Percentiles rank a stretch among this genome's conserved stretches.
Evolutionary conservation across 1,284 basidiomycete genomes (phyloP).

Genomic region (Lentinula novae-zelandiae): DNA sequence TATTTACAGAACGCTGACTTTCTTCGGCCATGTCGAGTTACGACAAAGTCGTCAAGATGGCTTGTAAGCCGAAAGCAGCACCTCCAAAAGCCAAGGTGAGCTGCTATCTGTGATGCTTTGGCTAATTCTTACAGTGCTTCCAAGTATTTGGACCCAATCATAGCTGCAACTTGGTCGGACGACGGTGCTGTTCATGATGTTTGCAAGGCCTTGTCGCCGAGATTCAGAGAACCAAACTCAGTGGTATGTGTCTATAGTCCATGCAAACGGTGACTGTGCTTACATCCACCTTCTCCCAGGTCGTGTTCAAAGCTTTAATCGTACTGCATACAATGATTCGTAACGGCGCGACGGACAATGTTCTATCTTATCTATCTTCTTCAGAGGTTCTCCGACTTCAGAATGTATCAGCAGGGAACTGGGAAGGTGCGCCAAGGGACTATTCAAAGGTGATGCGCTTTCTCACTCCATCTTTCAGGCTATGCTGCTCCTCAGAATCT

Average conservation of each 20-base stretch:
- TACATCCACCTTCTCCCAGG: conserved; percentile 37
- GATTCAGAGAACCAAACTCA: conserved; percentile 87
- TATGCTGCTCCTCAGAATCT: conserved; percentile 86
- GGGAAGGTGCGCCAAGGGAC: conserved; percentile 65
- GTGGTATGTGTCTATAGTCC: conserved; percentile 55
- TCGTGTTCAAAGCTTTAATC: conserved; percentile 95
- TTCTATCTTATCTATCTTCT: conserved; percentile 79
- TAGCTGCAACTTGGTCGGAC: conserved; percentile 91
- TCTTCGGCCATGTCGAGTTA: conserved; percentile 60
- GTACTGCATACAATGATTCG: conserved; percentile 95
- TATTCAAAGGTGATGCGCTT: neutral
- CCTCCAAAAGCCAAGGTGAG: conserved; percentile 89
- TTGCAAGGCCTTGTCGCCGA: conserved; percentile 78
- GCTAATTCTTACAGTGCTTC: conserved; percentile 1
- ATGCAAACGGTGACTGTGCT: neutral
- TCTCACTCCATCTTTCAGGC: conserved; percentile 41
- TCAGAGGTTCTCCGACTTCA: conserved; percentile 77
- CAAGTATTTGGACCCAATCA: conserved; percentile 86
- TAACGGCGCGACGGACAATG: conserved; percentile 89
- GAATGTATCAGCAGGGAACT: conserved; percentile 72
- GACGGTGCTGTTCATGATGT: conserved; percentile 92
- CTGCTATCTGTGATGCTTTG: conserved; percentile 1
- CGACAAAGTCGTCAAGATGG: conserved; percentile 87
- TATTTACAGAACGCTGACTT: neutral
- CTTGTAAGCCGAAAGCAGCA: conserved; percentile 92